Base-by-base conservation (phyloP, 305 asterid genomes). In the Ilex paraguariensis region DNA sequence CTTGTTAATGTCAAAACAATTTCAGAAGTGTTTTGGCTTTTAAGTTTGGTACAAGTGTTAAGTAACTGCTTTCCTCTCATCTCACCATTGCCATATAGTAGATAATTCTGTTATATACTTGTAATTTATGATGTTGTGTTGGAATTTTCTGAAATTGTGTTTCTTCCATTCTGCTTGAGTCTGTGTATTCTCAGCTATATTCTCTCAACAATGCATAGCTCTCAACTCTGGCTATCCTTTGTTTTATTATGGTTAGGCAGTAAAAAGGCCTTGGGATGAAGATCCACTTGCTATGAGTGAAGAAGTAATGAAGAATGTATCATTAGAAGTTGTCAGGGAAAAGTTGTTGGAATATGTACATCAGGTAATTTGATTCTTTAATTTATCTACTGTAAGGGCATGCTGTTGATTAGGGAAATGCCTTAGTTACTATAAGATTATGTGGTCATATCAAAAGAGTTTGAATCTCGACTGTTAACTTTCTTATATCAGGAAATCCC, bases 261-360 rank as follows among this genome's bases (percentile, higher is more conserved):
- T 87, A 32, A 67, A 81, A 82, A 87, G 88, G 69, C 95, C 89
- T 6, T 93, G 96, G 99, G 99, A 93, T 62, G 99, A 93, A 81
- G 95, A 87, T 81, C 96, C 99, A 31, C 83, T 84, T 32, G 69
- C 76, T 65, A 82, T 87, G 89, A 90, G 87, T 49, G 97, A 93
- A 75, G 96, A 93, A 76, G 81, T 80, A 55, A 86, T 90, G 99
- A 93, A 93, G 85, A 87, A 85, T 69, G 83, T 93, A 74, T 87
- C 99, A 12, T 72, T 93, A 45, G 99, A 93, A 74, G 77, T 93
- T 57, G 99, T 90, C 60, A 79, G 96, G 66, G 99, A 93, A 67
- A 93, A 70, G 76, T 69, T 93, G 73, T 66, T 87, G 12, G 95
- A 93, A 72, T 70, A 90, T 74, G 91, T 90, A 72, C 99, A 90